These are phyloP conservation scores for Stagonosporopsis tanaceti DNA, from an alignment of 2,329 filamentous ascomycete species.

Conservation along the genomic window DNA sequence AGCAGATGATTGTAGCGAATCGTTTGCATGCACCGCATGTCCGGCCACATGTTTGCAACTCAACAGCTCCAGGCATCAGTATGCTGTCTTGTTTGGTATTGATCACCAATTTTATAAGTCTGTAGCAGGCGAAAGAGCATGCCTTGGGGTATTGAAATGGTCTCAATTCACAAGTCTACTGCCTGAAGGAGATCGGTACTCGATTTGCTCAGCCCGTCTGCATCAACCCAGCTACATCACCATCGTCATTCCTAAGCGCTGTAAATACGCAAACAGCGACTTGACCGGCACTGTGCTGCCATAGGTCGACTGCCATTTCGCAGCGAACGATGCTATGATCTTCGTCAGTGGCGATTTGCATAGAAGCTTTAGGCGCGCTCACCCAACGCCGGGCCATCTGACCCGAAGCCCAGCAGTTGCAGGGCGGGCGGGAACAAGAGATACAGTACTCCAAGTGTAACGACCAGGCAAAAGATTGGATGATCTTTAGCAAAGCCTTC, in stretches of 20 bases:
- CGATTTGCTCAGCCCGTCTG: not conserved
- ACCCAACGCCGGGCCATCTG: slow-evolving; percentile 39
- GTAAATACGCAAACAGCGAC: slow-evolving; percentile 53
- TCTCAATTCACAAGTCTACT: not conserved
- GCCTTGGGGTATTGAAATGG: no score
- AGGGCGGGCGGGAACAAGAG: slow-evolving; percentile 35
- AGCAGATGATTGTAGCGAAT: not conserved
- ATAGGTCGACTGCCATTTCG: slow-evolving; percentile 51
- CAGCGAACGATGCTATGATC: slow-evolving; percentile 44
- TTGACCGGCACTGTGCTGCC: slow-evolving; percentile 49
- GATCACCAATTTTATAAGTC: not conserved
- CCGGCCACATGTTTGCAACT: not conserved
- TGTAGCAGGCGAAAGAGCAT: not conserved
- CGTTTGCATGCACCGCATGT: not conserved
- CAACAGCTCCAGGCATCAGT: not conserved
- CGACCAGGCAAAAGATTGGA: slow-evolving; percentile 34
- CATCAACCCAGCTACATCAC: not conserved
- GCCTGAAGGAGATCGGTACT: not conserved
- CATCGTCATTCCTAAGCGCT: slow-evolving; percentile 51
- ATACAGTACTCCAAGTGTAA: slow-evolving; percentile 40
- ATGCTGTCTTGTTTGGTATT: not conserved
- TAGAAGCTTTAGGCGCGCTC: slow-evolving; percentile 1
- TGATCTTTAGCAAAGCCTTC: slow-evolving; percentile 39
- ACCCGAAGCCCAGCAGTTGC: slow-evolving; percentile 40
- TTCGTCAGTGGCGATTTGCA: not conserved